Evolutionary conservation across 2,329 filamentous ascomycete genomes (phyloP).

Genomic region (Neopestalotiopsis clavispora): DNA sequence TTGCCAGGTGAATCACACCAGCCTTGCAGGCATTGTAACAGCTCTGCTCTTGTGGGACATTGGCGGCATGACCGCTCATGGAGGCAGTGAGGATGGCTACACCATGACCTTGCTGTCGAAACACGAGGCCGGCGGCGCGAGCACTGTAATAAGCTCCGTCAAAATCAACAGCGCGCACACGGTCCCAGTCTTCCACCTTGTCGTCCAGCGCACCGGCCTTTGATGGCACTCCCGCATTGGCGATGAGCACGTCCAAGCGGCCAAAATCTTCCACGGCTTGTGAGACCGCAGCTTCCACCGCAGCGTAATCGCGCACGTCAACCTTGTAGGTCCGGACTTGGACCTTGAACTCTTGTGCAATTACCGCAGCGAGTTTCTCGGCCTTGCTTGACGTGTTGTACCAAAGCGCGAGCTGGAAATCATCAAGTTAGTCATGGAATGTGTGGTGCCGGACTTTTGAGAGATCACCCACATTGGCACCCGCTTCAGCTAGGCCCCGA

Average conservation of each 20-base stretch:
- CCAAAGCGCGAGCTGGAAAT: constrained; percentile 26
- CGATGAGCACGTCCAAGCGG: constrained; percentile 78
- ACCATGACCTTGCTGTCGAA: constrained; percentile 72
- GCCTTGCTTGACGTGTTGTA: constrained; percentile 25
- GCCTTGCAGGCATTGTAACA: constrained; percentile 78
- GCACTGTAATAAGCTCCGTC: constrained; percentile 82
- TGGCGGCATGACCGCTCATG: constrained; percentile 80
- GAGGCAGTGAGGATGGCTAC: constrained; percentile 80
- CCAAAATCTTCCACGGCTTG: constrained; percentile 69
- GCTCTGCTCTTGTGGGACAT: constrained; percentile 76
- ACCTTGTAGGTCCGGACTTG: constrained; percentile 66
- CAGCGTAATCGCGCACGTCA: constrained; percentile 59
- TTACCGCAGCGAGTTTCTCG: constrained; percentile 20
- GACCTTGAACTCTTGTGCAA: constrained; percentile 22
- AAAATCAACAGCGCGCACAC: constrained; percentile 73
- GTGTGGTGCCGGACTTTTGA: no score
- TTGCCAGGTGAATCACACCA: constrained; percentile 49
- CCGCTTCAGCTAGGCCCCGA: constrained; percentile 40
- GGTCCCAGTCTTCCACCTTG: constrained; percentile 66
- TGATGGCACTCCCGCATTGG: constrained; percentile 80
- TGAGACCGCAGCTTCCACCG: constrained; percentile 55
- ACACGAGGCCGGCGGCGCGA: constrained; percentile 71
- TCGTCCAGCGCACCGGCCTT: constrained; percentile 71
- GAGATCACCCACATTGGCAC: constrained; percentile 29
- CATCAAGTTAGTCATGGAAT: neutral